Evolutionary conservation across 805 yeast species (phyloP).

Genomic region (Suhomyces canberraensis): DNA sequence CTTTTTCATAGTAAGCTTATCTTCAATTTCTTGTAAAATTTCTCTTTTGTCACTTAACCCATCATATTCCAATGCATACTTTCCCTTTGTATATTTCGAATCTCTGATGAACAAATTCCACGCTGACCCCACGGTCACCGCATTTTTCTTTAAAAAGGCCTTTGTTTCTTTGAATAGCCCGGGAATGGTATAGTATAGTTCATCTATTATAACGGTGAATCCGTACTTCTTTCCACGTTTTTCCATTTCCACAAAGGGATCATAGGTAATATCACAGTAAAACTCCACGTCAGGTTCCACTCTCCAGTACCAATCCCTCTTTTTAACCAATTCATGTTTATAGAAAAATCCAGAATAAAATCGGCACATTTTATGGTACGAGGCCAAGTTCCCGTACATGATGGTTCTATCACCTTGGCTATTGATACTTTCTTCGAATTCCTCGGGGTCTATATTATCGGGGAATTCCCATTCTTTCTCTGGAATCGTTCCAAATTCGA

Average conservation of each 20-base stretch:
- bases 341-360: constrained; percentile 82
- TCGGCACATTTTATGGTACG: constrained; percentile 96
- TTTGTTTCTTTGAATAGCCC: constrained; percentile 71
- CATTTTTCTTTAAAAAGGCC: constrained; percentile 49
- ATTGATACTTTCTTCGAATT: constrained; percentile 55
- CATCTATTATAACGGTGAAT: constrained; percentile 75
- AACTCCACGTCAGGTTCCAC: constrained; percentile 92
- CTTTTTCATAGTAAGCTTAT: constrained; percentile 21
- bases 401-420: constrained; percentile 80
- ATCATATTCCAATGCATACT: constrained; percentile 19
- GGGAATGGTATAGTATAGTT: constrained; percentile 79
- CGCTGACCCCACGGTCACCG: constrained; percentile 51
- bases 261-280: constrained; percentile 88
- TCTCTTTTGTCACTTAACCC: constrained; percentile 16
- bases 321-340: constrained; percentile 68
- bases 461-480: constrained; percentile 66
- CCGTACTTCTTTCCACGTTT: constrained; percentile 71
- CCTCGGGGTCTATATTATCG: constrained; percentile 35
- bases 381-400: constrained; percentile 75
- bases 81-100: constrained; percentile 22
- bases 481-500: constrained; percentile 69
- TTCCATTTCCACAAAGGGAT: constrained; percentile 83
- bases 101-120: constrained; percentile 64
- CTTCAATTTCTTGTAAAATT: constrained; percentile 27
- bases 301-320: constrained; percentile 92